phyloP scores from a whole-genome alignment of 1,284 basidiomycete genomes.

The Megacollybia platyphylla region DNA sequence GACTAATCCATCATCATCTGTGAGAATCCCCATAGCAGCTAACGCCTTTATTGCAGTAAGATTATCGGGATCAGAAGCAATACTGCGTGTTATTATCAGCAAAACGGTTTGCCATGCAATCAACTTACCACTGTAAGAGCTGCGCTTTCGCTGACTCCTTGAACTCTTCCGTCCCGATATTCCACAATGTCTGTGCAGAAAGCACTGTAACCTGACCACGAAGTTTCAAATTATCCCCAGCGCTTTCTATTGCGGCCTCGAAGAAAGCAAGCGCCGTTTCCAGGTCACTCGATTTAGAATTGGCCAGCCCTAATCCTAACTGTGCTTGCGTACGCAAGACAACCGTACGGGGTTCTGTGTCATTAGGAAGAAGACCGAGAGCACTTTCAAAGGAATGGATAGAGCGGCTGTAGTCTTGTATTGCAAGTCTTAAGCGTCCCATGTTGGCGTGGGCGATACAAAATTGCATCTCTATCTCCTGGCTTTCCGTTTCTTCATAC shows the following conservation, averaged over 20 bases:
- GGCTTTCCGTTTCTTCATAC: slow-evolving; percentile 83
- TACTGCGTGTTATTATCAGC: slow-evolving; percentile 24
- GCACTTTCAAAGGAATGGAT: slow-evolving; percentile 64
- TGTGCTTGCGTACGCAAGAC: slow-evolving; percentile 52
- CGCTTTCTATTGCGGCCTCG: slow-evolving; percentile 51
- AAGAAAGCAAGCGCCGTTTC: slow-evolving; percentile 53
- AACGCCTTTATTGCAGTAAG: slow-evolving; percentile 72
- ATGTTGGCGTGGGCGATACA: slow-evolving; percentile 76
- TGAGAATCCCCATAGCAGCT: slow-evolving; percentile 78
- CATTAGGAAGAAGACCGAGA: slow-evolving; percentile 55
- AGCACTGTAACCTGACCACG: slow-evolving; percentile 66
- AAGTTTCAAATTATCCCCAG: slow-evolving; percentile 32
- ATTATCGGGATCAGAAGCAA: slow-evolving; percentile 58
- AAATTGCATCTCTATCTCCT: slow-evolving; percentile 67
- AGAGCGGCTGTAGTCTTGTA: slow-evolving; percentile 46
- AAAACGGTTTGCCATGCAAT: background rate
- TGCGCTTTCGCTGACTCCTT: slow-evolving; percentile 70
- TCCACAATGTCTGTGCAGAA: slow-evolving; percentile 75
- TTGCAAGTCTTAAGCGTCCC: slow-evolving; percentile 63
- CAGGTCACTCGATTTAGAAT: slow-evolving; percentile 55
- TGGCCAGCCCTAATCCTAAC: slow-evolving; percentile 61
- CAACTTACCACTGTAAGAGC: slow-evolving; percentile 66
- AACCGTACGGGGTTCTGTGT: slow-evolving; percentile 20
- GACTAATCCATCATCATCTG: slow-evolving; percentile 66
- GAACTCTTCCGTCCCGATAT: slow-evolving; percentile 61